phyloP scores from a whole-genome alignment of 2,329 filamentous ascomycete species.

The Dryadomyces quercus-mongolicae region DNA sequence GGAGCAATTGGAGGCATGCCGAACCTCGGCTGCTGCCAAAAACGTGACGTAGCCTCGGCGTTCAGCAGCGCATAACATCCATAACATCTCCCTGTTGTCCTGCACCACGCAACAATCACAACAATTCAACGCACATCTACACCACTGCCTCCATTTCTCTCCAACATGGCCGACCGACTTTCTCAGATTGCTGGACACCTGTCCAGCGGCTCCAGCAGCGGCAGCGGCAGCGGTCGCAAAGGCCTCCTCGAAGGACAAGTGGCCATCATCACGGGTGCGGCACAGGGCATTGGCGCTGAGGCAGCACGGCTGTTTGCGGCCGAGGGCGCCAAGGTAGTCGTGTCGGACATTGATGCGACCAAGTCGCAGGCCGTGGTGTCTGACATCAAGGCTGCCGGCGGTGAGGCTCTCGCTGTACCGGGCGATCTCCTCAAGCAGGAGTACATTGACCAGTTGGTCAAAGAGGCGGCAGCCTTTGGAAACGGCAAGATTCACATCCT shows the following conservation, averaged over 20 bases:
- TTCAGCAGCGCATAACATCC: background rate
- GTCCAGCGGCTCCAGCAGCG: conserved; percentile 72
- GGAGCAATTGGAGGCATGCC: background rate
- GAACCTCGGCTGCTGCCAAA: conserved; percentile 1
- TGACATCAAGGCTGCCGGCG: conserved; percentile 54
- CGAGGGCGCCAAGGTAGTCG: conserved; percentile 73
- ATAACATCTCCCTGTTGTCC: background rate
- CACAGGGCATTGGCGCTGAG: conserved; percentile 83
- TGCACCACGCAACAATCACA: background rate
- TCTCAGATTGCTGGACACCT: conserved; percentile 66
- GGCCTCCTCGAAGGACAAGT: conserved; percentile 70
- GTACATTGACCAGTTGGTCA: conserved; percentile 62
- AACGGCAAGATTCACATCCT: conserved; percentile 82
- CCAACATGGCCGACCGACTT: conserved; percentile 43
- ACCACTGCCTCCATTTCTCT: background rate
- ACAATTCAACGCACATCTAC: too few relatives aligned
- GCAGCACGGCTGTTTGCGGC: conserved; percentile 72
- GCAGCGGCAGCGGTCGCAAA: conserved; percentile 65
- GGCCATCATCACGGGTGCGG: conserved; percentile 78
- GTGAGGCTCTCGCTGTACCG: conserved; percentile 57
- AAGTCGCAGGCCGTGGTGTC: conserved; percentile 60
- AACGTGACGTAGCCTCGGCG: background rate
- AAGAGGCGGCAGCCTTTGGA: conserved; percentile 67
- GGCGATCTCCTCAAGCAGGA: conserved; percentile 64
- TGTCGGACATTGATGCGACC: conserved; percentile 70